Conservation (phyloP, 768 basidiomycete genomes). For the Tricholoma furcatifolium region DNA sequence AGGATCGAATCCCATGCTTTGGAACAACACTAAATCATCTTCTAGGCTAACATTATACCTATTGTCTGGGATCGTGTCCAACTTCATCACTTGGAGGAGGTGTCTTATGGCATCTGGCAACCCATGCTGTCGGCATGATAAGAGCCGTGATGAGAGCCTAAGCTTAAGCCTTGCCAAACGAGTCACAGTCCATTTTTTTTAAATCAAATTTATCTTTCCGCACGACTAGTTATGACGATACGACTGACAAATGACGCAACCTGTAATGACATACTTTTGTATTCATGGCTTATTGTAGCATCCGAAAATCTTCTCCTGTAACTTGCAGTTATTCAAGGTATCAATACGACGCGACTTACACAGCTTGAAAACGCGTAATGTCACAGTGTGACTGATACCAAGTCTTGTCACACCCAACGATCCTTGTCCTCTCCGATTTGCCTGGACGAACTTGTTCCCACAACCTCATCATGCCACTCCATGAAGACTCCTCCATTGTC, state of each 20-base stretch:
- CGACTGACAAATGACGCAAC: too few species aligned
- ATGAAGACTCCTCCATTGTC: constrained; percentile 33
- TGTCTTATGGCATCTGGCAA: constrained; percentile 69
- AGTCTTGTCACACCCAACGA: constrained; percentile 2
- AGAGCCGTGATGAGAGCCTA: background rate
- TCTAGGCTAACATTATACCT: constrained; percentile 66
- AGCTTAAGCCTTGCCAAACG: too few species aligned
- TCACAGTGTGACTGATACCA: constrained; percentile 15
- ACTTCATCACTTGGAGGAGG: constrained; percentile 71
- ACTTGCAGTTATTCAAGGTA: too few species aligned
- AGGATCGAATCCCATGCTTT: constrained; percentile 13
- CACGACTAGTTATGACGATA: too few species aligned
- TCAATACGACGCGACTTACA: too few species aligned
- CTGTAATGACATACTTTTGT: too few species aligned
- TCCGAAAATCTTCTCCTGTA: too few species aligned
- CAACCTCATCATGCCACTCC: constrained; percentile 31
- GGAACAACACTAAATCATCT: constrained; percentile 4
- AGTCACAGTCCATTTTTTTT: too few species aligned
- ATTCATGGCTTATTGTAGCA: too few species aligned
- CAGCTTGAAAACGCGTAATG: constrained; percentile 11
- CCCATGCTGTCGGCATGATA: constrained; percentile 50
- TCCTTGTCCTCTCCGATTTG: background rate
- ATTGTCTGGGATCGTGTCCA: constrained; percentile 68
- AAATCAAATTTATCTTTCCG: too few species aligned
- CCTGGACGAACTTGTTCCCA: background rate